A percentile compares a stretch with the other conserved stretches of the same genome.
Evolutionary conservation across 441 rosid species (phyloP).

Genomic region (Capsella rubella): DNA sequence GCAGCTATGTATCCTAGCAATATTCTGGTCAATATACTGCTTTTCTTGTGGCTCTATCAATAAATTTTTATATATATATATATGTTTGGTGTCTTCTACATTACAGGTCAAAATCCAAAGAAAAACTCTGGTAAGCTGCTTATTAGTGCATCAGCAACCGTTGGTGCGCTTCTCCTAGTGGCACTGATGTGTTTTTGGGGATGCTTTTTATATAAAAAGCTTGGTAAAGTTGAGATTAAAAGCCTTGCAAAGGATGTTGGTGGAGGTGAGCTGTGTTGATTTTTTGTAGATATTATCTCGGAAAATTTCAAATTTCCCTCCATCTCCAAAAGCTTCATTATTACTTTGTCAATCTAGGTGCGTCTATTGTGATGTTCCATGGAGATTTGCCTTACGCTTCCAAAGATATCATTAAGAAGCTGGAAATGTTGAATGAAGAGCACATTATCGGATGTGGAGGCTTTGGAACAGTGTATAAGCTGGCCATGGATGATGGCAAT

Average conservation of each 20-base stretch:
- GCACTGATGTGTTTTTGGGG: conserved; percentile 99
- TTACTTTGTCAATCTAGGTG: conserved; percentile 57
- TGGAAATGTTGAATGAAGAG: conserved; percentile 87
- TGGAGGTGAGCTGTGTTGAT: conserved; percentile 61
- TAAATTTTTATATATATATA: not conserved
- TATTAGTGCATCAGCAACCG: conserved; percentile 92
- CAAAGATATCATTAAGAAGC: conserved; percentile 85
- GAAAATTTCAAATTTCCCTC: not conserved
- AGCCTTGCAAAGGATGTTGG: conserved; percentile 90
- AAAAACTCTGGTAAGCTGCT: conserved; percentile 83
- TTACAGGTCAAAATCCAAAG: conserved; percentile 71
- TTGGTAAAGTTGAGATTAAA: conserved; percentile 81
- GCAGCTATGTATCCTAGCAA: conserved; percentile 6
- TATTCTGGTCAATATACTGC: conserved; percentile 15
- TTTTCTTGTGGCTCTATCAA: conserved; percentile 16
- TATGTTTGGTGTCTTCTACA: conserved; percentile 28
- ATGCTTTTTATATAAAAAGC: conserved; percentile 94
- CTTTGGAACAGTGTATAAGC: conserved; percentile 94
- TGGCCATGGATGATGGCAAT: conserved; percentile 96
- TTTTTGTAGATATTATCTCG: conserved; percentile 10
- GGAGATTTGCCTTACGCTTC: conserved; percentile 99
- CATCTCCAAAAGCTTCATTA: conserved; percentile 29
- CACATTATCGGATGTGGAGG: conserved; percentile 93
- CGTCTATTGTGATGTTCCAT: conserved; percentile 96
- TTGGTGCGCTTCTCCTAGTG: conserved; percentile 94